Base-by-base conservation (phyloP, 768 basidiomycete genomes). In the Sporobolomyces roseus region DNA sequence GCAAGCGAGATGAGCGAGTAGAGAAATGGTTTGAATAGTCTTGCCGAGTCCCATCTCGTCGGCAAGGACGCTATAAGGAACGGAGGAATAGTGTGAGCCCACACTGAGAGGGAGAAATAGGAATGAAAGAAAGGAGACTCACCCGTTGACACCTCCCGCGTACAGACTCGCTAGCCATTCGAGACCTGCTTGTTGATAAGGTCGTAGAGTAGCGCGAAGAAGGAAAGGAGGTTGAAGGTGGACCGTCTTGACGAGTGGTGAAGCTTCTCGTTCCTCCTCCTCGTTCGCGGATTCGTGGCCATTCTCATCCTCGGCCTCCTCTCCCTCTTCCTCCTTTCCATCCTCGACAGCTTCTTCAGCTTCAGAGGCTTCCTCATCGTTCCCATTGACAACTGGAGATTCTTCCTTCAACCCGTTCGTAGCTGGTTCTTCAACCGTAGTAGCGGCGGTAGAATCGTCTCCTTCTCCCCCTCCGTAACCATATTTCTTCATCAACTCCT, bases 21-120 rank as follows among this genome's bases (percentile, higher is more conserved):
- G 94, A 1, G 94, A 86, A 52, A 99, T 99, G 0, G 87, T 90
- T 83, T 99, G 94, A 0, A 98, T 83, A 0, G 94, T 99, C 90
- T 96, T 74, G 23, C 74, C 66, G 46, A 65, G 61, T 4, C 63
- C 61, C 68, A 72, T 72, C 52, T 72, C 67, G 65, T 69, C 67
- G 48, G 64, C 66, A 61, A 71, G 66, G 41, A 63, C 52, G 38
- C 61, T 65, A 50, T 38, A 8, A n/a, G n/a, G n/a, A 32, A 46
- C 27, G 30, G 1, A 13, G 30, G 19, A n/a, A 13, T n/a, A n/a
- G 27, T 3, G 35, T 12, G 8, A 38, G n/a, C 3, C 6, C 30
- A 6, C 33, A 4, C 25, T 33, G 38, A 7, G 29, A 49, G 17
- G 17, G 55, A 19, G 33, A 10, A 27, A 36, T 41, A 30, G n/a